Percentiles rank a stretch among this genome's conserved stretches.
phyloP scores from a whole-genome alignment of 108 stramenopile species.

The Cyclotella atomus region DNA sequence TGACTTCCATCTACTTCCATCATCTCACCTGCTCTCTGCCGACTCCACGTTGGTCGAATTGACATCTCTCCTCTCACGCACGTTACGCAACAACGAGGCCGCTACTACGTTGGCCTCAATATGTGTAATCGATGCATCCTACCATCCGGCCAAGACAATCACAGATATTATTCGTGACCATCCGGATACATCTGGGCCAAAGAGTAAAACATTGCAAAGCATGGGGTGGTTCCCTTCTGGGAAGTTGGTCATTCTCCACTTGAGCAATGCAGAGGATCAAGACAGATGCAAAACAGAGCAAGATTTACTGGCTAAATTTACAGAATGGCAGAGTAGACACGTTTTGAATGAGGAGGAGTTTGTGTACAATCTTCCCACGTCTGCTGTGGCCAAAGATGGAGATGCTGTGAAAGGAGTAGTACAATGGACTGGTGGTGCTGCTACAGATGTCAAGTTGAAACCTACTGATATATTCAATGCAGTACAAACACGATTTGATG shows the following conservation, averaged over 20 bases:
- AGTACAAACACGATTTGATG: constrained; percentile 54
- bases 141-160: constrained; percentile 66
- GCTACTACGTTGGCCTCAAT: neutral
- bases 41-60: constrained; percentile 25
- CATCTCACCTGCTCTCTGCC: constrained; percentile 10
- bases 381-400: neutral
- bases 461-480: constrained; percentile 72
- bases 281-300: constrained; percentile 24
- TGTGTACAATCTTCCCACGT: constrained; percentile 30
- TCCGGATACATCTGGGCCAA: constrained; percentile 50
- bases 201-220: constrained; percentile 65
- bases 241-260: constrained; percentile 47
- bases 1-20: neutral
- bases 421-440: constrained; percentile 38
- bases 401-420: neutral
- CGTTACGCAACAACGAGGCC: neutral
- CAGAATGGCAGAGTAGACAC: constrained; percentile 35
- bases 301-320: constrained; percentile 19
- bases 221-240: constrained; percentile 85
- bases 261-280: neutral
- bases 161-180: constrained; percentile 36
- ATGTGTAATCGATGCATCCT: constrained; percentile 31
- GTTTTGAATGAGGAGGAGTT: constrained; percentile 32
- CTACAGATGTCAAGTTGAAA: constrained; percentile 12
- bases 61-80: neutral